Evolutionary conservation across 176 grass and related monocot species (phyloP).

Genomic region (Eragrostis curvula): DNA sequence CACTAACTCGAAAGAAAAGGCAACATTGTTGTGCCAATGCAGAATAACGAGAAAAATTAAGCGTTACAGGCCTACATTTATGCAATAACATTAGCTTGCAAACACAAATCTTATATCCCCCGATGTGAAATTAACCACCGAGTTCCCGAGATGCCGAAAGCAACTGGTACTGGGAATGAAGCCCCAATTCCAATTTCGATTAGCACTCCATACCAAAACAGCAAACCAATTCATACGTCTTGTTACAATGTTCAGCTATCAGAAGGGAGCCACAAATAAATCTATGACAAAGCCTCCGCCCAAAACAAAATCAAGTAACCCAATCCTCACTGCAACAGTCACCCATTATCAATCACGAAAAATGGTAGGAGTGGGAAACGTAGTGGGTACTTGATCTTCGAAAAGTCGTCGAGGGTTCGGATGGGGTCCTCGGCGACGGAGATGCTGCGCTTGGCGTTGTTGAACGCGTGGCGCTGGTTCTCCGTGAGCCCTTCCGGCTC

Average conservation of each 20-base stretch:
- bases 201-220: background rate
- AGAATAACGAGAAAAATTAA: background rate
- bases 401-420: conserved; percentile 63
- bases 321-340: background rate
- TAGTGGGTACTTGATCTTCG: conserved; percentile 60
- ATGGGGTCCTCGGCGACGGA: conserved; percentile 68
- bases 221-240: background rate
- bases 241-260: background rate
- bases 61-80: background rate
- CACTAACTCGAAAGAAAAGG: background rate
- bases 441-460: conserved; percentile 57
- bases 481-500: conserved; percentile 42
- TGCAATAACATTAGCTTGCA: background rate
- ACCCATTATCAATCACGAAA: background rate
- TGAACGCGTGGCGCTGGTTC: conserved; percentile 51
- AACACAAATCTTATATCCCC: background rate
- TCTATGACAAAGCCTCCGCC: background rate
- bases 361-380: background rate
- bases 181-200: background rate
- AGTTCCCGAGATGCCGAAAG: background rate
- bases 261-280: background rate
- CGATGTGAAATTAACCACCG: background rate
- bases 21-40: background rate
- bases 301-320: conserved; percentile 7
- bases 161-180: background rate